Evolutionary conservation across 2,329 filamentous ascomycete genomes (phyloP), one percentile per base, ranked within the genome.

Genomic region (Sporothrix brasiliensis): DNA sequence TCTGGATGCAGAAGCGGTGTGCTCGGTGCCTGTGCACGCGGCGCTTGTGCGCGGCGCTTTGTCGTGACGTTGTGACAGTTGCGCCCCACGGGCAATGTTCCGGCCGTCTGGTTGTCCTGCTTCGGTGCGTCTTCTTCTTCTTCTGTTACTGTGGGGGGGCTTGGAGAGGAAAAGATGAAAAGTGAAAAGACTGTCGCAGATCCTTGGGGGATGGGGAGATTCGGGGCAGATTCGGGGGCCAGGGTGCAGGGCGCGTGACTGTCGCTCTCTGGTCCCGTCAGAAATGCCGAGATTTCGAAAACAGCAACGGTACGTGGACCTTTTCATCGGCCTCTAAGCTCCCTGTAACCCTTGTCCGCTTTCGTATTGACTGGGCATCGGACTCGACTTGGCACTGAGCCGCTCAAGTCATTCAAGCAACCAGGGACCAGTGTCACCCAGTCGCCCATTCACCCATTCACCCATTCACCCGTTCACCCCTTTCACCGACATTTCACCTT

Each of bases 401-500:
- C 54, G 19, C 39, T 58, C 54, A 34, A 24, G 27, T 34, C 34
- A 34, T 34, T 2, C 34, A 34, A 34, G 34, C 34, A 34, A 34
- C 9, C 34, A 34, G 34, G 1, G 34, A 34, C 34, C 34, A 34
- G 34, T 34, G 34, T 5, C 27, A 30, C 27, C 19, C 34, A 41
- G 21, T 60, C 11, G 14, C 19, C 34, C 50, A 24, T 24, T 5
- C 11, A 24, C 19, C 34, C 50, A 24, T 24, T 5, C 27, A 30
- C 27, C 19, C 34, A 41, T 41, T 60, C 56, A 60, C 19, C 14
- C 52, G 21, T 54, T 14, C 11, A 24, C 19, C 34, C 50, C n/a
- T 27, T 63, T 63, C 58, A 63, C 58, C 58, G 58, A 63, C 58
- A 63, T 63, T 63, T 47, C 58, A 63, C 34, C 56, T 44, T 61